Conservation (phyloP, 495 filamentous ascomycete genomes). For the Xylaria sp. region DNA sequence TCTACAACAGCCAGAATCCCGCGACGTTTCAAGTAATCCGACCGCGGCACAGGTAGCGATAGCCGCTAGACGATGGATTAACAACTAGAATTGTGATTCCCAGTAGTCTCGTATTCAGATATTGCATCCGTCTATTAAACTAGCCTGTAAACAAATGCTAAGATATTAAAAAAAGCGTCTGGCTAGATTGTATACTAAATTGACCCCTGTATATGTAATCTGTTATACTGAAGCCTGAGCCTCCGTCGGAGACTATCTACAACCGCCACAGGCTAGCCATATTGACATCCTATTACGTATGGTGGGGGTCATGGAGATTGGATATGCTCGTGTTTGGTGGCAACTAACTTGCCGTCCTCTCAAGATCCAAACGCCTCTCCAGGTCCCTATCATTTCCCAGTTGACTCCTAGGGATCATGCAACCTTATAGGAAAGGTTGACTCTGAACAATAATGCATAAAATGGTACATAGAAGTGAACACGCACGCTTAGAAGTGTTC, state of each 20-base stretch:
- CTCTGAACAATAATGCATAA: constrained; percentile 17
- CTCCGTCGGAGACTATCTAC: constrained; percentile 22
- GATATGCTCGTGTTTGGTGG: background rate
- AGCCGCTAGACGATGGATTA: background rate
- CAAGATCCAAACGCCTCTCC: background rate
- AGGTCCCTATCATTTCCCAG: background rate
- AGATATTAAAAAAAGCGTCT: constrained; percentile 6
- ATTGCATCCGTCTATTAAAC: background rate
- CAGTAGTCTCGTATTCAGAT: background rate
- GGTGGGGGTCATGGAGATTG: background rate
- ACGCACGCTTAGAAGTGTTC: constrained; percentile 70
- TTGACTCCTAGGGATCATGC: background rate
- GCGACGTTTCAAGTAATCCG: constrained; percentile 3
- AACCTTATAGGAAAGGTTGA: background rate
- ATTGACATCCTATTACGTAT: constrained; percentile 2
- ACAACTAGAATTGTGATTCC: background rate
- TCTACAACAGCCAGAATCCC: background rate
- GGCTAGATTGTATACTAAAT: constrained; percentile 17
- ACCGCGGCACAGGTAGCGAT: background rate
- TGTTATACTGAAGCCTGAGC: constrained; percentile 19
- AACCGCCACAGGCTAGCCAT: constrained; percentile 15
- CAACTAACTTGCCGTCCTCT: background rate
- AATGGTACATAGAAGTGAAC: constrained; percentile 24
- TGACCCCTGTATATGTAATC: constrained; percentile 5
- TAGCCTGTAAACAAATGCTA: background rate